A percentile compares a stretch with the other conserved stretches of the same genome.
phyloP scores from a whole-genome alignment of 176 grass and related monocot species.

The Carex littledalei region DNA sequence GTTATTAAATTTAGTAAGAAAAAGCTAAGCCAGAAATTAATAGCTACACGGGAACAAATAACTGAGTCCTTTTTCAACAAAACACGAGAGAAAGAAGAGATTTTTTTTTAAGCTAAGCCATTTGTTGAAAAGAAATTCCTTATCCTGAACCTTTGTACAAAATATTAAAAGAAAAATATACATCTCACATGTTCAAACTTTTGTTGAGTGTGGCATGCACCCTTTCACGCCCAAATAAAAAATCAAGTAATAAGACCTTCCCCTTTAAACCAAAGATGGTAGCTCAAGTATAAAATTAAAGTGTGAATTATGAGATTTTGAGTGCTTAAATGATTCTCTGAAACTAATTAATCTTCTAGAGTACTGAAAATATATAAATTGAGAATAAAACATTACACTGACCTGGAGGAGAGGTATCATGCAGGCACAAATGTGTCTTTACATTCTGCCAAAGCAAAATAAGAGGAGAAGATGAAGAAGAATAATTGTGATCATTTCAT shows the following conservation, averaged over 20 bases:
- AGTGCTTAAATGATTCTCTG: neutral
- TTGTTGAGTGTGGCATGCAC: neutral
- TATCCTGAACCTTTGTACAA: neutral
- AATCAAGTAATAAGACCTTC: neutral
- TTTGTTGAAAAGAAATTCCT: neutral
- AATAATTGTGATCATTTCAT: neutral
- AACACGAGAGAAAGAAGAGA: neutral
- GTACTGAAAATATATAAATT: neutral
- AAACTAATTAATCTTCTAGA: neutral
- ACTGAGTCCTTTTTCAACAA: neutral
- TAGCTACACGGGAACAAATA: neutral
- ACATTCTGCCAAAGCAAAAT: slow-evolving; percentile 6
- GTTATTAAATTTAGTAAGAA: neutral
- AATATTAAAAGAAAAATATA: neutral
- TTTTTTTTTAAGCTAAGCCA: neutral
- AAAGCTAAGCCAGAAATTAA: neutral
- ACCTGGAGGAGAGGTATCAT: slow-evolving; percentile 25
- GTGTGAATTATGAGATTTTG: neutral
- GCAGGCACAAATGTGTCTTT: slow-evolving; percentile 6
- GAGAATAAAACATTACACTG: neutral
- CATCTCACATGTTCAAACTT: neutral
- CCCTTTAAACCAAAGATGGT: neutral
- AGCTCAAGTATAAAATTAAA: neutral
- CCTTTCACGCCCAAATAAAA: neutral
- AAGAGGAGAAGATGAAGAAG: neutral